Conservation (phyloP, 164 flowering plant genomes). For the Buxus sempervirens region DNA sequence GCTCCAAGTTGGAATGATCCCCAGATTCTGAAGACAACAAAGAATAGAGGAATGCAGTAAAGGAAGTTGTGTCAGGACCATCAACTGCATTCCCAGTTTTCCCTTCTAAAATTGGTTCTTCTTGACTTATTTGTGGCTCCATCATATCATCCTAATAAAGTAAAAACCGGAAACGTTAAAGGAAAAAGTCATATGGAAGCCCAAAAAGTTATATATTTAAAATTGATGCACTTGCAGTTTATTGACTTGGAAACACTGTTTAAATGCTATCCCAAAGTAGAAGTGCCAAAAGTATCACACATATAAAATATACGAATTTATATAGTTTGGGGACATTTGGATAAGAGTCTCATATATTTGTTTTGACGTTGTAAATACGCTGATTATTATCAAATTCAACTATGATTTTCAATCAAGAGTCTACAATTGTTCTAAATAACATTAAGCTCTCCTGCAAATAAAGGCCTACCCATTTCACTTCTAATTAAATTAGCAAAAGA, state of each 20-base stretch:
- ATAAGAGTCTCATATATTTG: no score
- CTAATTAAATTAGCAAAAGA: background rate
- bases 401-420: background rate
- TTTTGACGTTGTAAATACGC: no score
- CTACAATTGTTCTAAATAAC: background rate
- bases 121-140: constrained; percentile 30
- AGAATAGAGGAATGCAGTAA: constrained; percentile 80
- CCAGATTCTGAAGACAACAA: constrained; percentile 55
- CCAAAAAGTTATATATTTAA: background rate
- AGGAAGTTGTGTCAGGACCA: constrained; percentile 97
- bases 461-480: background rate
- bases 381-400: background rate
- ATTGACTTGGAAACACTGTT: background rate
- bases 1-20: constrained; percentile 26
- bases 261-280: background rate
- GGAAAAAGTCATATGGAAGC: background rate
- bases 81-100: constrained; percentile 31
- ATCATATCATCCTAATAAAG: constrained; percentile 37
- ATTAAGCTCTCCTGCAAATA: background rate
- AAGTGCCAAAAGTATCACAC: no score
- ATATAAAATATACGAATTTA: no score
- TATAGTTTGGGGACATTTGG: no score
- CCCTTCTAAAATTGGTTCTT: constrained; percentile 35
- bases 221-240: background rate
- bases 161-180: background rate